Evolutionary conservation across 2,329 filamentous ascomycete species (phyloP).

Genomic region (Teratosphaeriaceae sp.): DNA sequence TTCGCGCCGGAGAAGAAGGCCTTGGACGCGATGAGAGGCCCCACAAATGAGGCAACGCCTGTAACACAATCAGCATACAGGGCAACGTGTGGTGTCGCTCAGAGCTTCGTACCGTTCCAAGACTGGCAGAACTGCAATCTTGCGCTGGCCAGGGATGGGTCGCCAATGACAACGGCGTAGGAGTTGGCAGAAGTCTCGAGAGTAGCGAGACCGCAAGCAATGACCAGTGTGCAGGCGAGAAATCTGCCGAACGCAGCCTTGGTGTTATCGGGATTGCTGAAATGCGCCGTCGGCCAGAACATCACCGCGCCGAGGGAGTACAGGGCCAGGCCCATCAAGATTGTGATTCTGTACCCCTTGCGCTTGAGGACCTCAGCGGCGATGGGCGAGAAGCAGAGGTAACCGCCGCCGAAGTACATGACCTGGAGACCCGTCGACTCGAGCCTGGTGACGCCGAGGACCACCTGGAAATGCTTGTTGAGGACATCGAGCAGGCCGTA

Average conservation of each 20-base stretch:
- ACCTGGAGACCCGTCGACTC: slow-evolving; percentile 38
- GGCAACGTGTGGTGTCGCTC: background rate
- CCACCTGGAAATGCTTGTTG: slow-evolving; percentile 33
- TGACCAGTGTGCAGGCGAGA: slow-evolving; percentile 32
- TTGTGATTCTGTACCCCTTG: slow-evolving; percentile 40
- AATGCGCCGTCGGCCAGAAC: slow-evolving; percentile 34
- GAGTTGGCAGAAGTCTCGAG: slow-evolving; percentile 35
- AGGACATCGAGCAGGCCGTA: slow-evolving; percentile 27
- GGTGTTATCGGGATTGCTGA: slow-evolving; percentile 22
- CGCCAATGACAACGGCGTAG: slow-evolving; percentile 34
- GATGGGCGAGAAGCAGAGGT: slow-evolving; percentile 36
- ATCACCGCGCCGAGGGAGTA: slow-evolving; percentile 33
- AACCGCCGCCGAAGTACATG: slow-evolving; percentile 38
- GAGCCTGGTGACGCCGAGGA: slow-evolving; percentile 34
- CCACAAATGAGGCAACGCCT: slow-evolving; percentile 32
- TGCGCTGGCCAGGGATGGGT: slow-evolving; percentile 29
- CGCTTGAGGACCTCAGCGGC: slow-evolving; percentile 38
- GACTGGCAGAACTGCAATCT: slow-evolving; percentile 35
- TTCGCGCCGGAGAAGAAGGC: slow-evolving; percentile 32
- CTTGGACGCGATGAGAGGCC: slow-evolving; percentile 34
- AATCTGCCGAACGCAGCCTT: slow-evolving; percentile 32
- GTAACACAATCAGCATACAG: slow-evolving; percentile 8
- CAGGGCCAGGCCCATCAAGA: slow-evolving; percentile 34
- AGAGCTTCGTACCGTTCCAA: slow-evolving; percentile 16
- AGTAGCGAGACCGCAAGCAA: slow-evolving; percentile 34